These are phyloP conservation scores for Bipolaris gigantea DNA, from an alignment of 2,329 filamentous ascomycete species.

Conservation along the genomic window DNA sequence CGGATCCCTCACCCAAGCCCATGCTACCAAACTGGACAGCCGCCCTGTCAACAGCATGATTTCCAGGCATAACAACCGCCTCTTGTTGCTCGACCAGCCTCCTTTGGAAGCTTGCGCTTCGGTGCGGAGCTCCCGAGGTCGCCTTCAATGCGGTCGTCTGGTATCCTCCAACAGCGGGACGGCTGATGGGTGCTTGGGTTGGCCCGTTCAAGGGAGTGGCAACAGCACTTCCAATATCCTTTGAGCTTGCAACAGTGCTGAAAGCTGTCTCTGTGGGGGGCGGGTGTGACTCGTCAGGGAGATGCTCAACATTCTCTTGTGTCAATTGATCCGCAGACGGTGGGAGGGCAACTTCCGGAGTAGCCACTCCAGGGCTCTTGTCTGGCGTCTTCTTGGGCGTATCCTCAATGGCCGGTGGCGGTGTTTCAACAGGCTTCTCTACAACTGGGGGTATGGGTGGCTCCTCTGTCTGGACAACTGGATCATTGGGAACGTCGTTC, in stretches of 20 bases:
- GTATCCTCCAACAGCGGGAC: conserved; percentile 70
- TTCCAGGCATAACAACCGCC: conserved; percentile 96
- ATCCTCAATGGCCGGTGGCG: conserved; percentile 32
- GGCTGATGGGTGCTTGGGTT: conserved; percentile 59
- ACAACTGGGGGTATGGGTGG: conserved; percentile 41
- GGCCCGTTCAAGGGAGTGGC: conserved; percentile 61
- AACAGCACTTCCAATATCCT: conserved; percentile 65
- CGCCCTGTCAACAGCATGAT: conserved; percentile 89
- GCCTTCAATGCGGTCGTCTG: conserved; percentile 83
- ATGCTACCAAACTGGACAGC: conserved; percentile 97
- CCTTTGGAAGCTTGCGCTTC: conserved; percentile 79
- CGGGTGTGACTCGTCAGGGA: conserved; percentile 78
- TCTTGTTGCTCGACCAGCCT: conserved; percentile 93
- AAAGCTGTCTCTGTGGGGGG: conserved; percentile 79
- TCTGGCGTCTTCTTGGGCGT: conserved; percentile 36
- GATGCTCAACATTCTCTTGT: conserved; percentile 86
- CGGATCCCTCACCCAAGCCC: conserved; percentile 72
- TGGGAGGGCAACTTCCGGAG: conserved; percentile 56
- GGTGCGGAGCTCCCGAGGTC: conserved; percentile 59
- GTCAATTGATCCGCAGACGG: conserved; percentile 83
- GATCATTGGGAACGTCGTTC: conserved; percentile 44
- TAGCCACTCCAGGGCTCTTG: conserved; percentile 53
- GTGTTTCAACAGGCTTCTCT: conserved; percentile 43
- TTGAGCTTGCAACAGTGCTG: conserved; percentile 85
- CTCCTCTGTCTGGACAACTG: conserved; percentile 47